Base-by-base conservation (phyloP, 2,329 filamentous ascomycete genomes). In the Hymenoscyphus fructigenus region DNA sequence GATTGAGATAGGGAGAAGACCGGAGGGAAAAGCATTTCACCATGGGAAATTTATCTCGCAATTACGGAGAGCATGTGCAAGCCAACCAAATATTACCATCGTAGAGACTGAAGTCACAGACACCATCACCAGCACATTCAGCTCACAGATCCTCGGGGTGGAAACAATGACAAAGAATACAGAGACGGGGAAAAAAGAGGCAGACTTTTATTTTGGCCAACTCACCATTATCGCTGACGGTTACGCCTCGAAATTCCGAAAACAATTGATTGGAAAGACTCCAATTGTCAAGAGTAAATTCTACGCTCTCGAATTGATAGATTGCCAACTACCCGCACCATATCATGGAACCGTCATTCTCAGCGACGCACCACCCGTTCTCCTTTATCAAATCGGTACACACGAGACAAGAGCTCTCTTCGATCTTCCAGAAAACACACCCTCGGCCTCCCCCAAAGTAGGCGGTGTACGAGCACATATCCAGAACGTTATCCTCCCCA, bases 381-480 rank as follows among this genome's bases (percentile, higher is more conserved):
- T 99, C 28, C 85, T 99, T 65, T 99, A 99, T 82, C 95, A 98
- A 80, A 99, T 99, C 76, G 94, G 95, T 75, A 91, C 92, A 4
- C 93, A 91, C 79, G 95, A 98, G 80, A 99, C 95, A 1, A 88
- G 95, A 69, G 91, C 90, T 14, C 85, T 99, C 26, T 87, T 98
- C 73, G 93, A 98, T 76, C 88, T 98, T 14, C 94, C 94, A 4
- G 86, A 90, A 34, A 87, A 89, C 73, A 83, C 91, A 1, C 88
- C 92, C 7, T 87, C 88, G 20, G 93, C 94, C 0, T 85, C 88
- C 0, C 81, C 88, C 1, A 84, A 88, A 41, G 87, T 85, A 59
- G 95, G 95, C 61, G 94, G 94, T 63, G 91, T 97, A 10, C 91
- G 93, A 71, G 88, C 85, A 65, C 93, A 99, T 79, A 85, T 99